A percentile compares a stretch with the other conserved stretches of the same genome.
phyloP scores from a whole-genome alignment of 768 basidiomycete species.

The Termitomyces sp. region DNA sequence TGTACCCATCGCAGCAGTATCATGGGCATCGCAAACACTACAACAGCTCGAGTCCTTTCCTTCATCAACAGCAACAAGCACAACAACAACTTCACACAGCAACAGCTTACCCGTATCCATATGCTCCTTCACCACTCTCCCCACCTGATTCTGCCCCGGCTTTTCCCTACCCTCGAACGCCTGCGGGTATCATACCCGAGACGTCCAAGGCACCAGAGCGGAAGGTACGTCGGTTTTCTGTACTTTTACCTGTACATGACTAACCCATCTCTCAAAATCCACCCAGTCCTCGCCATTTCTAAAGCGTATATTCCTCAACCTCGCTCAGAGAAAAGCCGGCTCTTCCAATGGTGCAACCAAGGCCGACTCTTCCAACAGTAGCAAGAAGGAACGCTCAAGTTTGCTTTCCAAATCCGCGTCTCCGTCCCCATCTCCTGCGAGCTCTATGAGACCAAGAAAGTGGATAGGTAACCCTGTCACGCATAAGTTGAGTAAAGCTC shows the following conservation, averaged over 20 bases:
- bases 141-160: slow-evolving; percentile 8
- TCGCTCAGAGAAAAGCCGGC: neutral
- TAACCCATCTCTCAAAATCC: neutral
- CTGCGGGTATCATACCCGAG: neutral
- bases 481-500: neutral
- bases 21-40: neutral
- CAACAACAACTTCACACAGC: neutral
- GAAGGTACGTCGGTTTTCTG: neutral
- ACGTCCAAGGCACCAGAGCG: neutral
- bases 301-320: slow-evolving; percentile 1
- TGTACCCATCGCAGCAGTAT: neutral
- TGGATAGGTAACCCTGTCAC: neutral
- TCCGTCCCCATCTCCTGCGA: neutral
- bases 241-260: neutral
- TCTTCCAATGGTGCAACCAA: neutral
- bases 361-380: too few relatives aligned
- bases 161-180: neutral
- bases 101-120: neutral
- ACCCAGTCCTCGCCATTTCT: neutral
- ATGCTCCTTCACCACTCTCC: neutral
- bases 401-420: neutral
- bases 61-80: neutral
- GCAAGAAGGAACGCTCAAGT: too few relatives aligned
- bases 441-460: neutral
- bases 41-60: neutral